A percentile compares a stretch with the other conserved stretches of the same genome.
phyloP scores from a whole-genome alignment of 2,329 filamentous ascomycete species.

The Apiospora kogelbergensis region DNA sequence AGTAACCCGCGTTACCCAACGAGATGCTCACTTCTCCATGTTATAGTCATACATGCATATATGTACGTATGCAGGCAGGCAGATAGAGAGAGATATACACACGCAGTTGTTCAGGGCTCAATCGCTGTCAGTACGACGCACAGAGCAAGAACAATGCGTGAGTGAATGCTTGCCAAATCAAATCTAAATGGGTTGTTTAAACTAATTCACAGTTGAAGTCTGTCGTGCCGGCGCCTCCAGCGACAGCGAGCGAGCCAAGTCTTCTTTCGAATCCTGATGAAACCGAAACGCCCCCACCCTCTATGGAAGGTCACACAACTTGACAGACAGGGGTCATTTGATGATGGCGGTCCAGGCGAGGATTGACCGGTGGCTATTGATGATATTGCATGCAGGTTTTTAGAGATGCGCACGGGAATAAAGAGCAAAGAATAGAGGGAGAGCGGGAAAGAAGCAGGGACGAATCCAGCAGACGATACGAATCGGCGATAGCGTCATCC shows the following conservation, averaged over 20 bases:
- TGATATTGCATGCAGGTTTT: background rate
- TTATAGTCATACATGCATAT: background rate
- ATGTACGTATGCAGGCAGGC: background rate
- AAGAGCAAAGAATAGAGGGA: background rate
- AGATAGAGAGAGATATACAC: too few species aligned
- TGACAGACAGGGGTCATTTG: background rate
- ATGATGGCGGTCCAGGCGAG: background rate
- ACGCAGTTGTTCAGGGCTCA: background rate
- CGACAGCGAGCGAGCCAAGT: background rate
- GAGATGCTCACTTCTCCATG: background rate
- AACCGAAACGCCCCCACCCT: slow-evolving; percentile 6
- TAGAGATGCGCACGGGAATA: background rate
- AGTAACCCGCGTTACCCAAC: slow-evolving; percentile 3
- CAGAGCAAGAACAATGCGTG: background rate
- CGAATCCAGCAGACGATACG: background rate
- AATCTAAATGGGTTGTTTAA: background rate
- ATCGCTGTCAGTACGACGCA: background rate
- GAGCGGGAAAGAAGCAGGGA: background rate
- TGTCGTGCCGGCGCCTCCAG: background rate
- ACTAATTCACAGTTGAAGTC: background rate
- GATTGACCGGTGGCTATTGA: background rate
- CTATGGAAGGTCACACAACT: slow-evolving; percentile 3
- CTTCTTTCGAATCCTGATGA: slow-evolving; percentile 7
- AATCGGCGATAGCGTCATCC: background rate
- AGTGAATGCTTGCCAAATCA: background rate